Evolutionary conservation across 129 eudicot genomes (phyloP).

Genomic region (Erigeron canadensis): DNA sequence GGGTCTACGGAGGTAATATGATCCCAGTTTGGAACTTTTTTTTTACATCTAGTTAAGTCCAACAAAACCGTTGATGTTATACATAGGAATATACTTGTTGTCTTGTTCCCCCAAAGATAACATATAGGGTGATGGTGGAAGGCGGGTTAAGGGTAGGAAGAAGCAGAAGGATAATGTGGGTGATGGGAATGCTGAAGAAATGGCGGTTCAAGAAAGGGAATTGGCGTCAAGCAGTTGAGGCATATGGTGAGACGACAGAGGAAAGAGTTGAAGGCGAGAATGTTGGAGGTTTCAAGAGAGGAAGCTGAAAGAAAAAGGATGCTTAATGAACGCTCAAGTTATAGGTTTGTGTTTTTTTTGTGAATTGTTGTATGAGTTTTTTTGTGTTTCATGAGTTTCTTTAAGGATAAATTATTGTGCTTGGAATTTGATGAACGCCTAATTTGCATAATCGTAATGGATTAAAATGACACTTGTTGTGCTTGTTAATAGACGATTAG

Average conservation of each 20-base stretch:
- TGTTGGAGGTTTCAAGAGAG: constrained; percentile 90
- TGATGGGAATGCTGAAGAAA: constrained; percentile 55
- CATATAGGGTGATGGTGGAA: constrained; percentile 21
- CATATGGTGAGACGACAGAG: constrained; percentile 84
- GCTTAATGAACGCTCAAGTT: constrained; percentile 90
- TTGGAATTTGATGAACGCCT: no score
- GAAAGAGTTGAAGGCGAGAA: constrained; percentile 81
- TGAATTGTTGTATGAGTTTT: not conserved
- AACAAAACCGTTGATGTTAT: constrained; percentile 88
- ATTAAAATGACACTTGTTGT: no score
- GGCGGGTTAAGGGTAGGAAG: constrained; percentile 48
- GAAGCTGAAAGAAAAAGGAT: constrained; percentile 95
- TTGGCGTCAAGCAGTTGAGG: constrained; percentile 88
- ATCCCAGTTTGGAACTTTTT: constrained; percentile 83
- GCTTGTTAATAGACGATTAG: no score
- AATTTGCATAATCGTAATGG: no score
- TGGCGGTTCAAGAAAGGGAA: constrained; percentile 82
- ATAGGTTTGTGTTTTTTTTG: constrained; percentile 46
- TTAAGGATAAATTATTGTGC: not conserved
- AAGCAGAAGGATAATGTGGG: constrained; percentile 38
- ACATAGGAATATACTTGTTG: constrained; percentile 74
- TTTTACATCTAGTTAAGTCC: constrained; percentile 76
- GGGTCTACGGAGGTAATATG: constrained; percentile 93
- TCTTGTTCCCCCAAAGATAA: no score
- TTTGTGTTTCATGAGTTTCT: not conserved